Percentiles rank a stretch among this genome's conserved stretches.
phyloP scores from a whole-genome alignment of 2,329 filamentous ascomycete species.

The Cyphellophora europaea region DNA sequence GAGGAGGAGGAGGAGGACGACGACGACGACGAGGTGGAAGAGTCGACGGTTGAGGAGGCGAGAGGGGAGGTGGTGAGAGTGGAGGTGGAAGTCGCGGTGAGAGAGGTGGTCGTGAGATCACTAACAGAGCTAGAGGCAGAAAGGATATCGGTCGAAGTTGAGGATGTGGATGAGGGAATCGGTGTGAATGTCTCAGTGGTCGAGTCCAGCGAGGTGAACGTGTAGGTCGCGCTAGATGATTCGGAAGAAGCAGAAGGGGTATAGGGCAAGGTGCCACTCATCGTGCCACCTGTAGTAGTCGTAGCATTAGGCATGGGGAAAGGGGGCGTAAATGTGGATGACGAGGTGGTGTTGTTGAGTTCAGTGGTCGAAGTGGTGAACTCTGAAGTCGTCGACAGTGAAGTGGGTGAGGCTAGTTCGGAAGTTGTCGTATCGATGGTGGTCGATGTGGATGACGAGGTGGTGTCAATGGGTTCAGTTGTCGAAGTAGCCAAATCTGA shows the following conservation, averaged over 20 bases:
- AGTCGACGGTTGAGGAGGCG: conserved; percentile 2
- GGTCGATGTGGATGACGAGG: background rate
- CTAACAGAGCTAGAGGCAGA: conserved; percentile 2
- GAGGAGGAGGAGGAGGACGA: conserved; percentile 2
- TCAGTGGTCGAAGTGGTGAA: background rate
- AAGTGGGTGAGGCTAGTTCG: too few relatives aligned
- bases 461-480: conserved; percentile 2
- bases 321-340: background rate
- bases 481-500: background rate
- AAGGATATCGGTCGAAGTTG: background rate
- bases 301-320: background rate
- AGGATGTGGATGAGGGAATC: background rate
- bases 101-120: background rate
- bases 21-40: background rate
- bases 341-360: conserved; percentile 2
- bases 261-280: too few relatives aligned
- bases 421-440: background rate
- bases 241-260: too few relatives aligned
- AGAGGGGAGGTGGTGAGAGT: conserved; percentile 1
- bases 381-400: background rate
- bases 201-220: background rate
- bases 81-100: conserved; percentile 1
- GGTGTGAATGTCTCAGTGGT: conserved; percentile 1
- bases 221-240: too few relatives aligned
- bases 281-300: background rate